A percentile compares a stretch with the other conserved stretches of the same genome.
Evolutionary conservation across 2,329 filamentous ascomycete genomes (phyloP).

Genomic region (Cercospora sp.): DNA sequence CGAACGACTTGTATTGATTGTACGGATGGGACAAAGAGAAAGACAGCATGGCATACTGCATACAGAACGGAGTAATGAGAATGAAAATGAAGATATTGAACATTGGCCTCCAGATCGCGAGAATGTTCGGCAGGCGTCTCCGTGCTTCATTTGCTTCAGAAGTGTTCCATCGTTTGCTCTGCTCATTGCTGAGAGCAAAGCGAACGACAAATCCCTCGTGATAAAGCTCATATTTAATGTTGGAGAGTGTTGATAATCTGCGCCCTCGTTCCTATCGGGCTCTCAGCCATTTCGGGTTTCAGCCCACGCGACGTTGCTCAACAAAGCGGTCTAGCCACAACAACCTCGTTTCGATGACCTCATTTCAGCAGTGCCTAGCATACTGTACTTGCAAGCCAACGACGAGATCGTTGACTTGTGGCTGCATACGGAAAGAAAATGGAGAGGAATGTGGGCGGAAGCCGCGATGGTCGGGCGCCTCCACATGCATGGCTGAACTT

Average conservation of each 20-base stretch:
- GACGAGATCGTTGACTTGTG: background rate
- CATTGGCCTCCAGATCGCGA: background rate
- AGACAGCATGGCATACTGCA: background rate
- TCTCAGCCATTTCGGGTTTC: background rate
- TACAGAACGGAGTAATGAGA: background rate
- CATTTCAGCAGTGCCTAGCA: too few species aligned
- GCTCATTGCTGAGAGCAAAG: background rate
- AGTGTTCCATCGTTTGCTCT: background rate
- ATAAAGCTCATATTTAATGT: background rate
- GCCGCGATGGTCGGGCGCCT: background rate
- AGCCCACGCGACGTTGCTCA: background rate
- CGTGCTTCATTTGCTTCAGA: background rate
- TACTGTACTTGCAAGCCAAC: too few species aligned
- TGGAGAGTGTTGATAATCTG: too few species aligned
- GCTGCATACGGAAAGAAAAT: background rate
- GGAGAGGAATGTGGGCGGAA: background rate
- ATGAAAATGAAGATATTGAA: background rate
- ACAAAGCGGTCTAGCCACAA: background rate
- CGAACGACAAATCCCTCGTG: background rate
- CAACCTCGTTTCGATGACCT: too few species aligned
- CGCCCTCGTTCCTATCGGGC: too few species aligned
- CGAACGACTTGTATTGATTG: background rate
- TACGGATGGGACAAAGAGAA: background rate
- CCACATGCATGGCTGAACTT: background rate
- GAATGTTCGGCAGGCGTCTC: background rate